Percentiles rank a stretch among this genome's conserved stretches.
phyloP scores from a whole-genome alignment of 2,329 filamentous ascomycete species.

The Colletotrichum scovillei region DNA sequence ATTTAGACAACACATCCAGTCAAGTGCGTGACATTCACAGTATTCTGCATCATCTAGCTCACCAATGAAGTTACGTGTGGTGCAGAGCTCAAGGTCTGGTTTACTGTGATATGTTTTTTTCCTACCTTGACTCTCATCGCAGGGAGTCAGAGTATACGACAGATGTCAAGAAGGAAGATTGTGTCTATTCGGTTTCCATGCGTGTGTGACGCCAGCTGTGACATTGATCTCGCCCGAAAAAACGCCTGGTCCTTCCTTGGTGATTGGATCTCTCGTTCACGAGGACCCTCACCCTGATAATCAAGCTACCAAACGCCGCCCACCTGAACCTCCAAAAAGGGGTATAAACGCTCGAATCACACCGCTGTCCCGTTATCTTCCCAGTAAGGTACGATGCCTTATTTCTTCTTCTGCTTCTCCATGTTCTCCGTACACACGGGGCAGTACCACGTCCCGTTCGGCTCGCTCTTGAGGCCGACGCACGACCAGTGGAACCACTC shows the following conservation, averaged over 20 bases:
- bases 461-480: slow-evolving; percentile 75
- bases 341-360: slow-evolving; percentile 27
- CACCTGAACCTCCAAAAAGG: background rate
- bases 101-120: background rate
- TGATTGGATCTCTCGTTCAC: background rate
- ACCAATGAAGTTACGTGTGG: background rate
- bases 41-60: background rate
- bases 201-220: background rate
- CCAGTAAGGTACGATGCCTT: background rate
- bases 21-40: background rate
- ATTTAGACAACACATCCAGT: background rate
- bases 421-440: slow-evolving; percentile 68
- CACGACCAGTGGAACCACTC: slow-evolving; percentile 92
- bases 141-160: background rate
- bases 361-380: background rate
- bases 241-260: background rate
- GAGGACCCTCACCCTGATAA: background rate
- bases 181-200: background rate
- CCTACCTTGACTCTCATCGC: background rate
- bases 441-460: slow-evolving; percentile 76
- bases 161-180: background rate
- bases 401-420: slow-evolving; percentile 48
- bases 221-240: background rate
- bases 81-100: background rate
- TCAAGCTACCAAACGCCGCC: background rate